These are phyloP conservation scores for Neofusicoccum cordaticola DNA, from an alignment of 2,329 filamentous ascomycete genomes.

Conservation along the genomic window DNA sequence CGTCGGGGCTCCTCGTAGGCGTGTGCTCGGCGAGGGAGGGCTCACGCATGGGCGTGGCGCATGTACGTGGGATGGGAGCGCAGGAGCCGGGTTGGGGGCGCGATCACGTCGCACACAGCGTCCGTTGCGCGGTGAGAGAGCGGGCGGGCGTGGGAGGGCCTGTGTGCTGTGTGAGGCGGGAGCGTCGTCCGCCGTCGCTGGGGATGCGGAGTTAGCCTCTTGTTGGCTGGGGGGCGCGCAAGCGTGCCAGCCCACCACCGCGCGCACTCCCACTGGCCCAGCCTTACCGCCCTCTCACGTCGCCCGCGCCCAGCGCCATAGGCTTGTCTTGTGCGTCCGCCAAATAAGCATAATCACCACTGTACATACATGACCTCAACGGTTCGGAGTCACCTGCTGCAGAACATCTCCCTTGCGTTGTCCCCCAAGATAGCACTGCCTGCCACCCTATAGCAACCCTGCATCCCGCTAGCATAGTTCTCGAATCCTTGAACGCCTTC, in stretches of 20 bases:
- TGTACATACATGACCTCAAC: not conserved
- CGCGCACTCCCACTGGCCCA: not conserved
- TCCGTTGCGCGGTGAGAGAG: conserved; percentile 9
- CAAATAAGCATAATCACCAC: conserved; percentile 8
- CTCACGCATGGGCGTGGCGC: conserved; percentile 15
- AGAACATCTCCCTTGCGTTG: conserved; percentile 1
- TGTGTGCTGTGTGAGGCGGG: conserved; percentile 13
- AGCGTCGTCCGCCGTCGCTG: conserved; percentile 3
- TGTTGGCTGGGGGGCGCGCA: not conserved
- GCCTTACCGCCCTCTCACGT: conserved; percentile 3
- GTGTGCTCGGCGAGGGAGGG: conserved; percentile 13
- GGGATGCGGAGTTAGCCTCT: conserved; percentile 8
- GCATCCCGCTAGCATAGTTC: not conserved
- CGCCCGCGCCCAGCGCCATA: not conserved
- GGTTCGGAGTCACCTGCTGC: not conserved
- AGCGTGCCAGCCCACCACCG: not conserved
- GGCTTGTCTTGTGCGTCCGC: not conserved
- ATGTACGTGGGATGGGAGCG: conserved; percentile 9
- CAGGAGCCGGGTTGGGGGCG: conserved; percentile 10
- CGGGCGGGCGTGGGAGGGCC: conserved; percentile 11
- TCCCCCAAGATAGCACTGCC: not conserved
- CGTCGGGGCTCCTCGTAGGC: conserved; percentile 14
- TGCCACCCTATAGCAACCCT: not conserved
- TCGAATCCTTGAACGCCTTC: not conserved
- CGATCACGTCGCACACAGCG: conserved; percentile 14